Evolutionary conservation across 306 rosid species (phyloP).

Genomic region (Cyclanthera cordifolia): DNA sequence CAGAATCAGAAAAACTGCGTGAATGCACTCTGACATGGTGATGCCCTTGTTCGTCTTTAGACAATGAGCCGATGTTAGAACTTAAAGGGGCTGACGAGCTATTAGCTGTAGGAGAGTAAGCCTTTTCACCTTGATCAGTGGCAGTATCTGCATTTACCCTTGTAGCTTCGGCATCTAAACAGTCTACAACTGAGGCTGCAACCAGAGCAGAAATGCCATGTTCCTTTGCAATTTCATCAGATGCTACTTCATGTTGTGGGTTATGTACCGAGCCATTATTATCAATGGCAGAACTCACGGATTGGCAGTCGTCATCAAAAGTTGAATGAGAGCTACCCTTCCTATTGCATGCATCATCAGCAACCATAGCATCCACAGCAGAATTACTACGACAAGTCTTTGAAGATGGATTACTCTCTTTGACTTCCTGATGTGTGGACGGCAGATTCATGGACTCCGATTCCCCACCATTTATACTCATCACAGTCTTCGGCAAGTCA

Average conservation of each 20-base stretch:
- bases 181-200: slow-evolving; percentile 11
- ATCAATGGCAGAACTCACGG: slow-evolving; percentile 19
- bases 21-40: slow-evolving; percentile 25
- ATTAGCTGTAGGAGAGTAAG: background rate
- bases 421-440: slow-evolving; percentile 15
- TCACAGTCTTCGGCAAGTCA: slow-evolving; percentile 33
- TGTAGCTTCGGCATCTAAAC: background rate
- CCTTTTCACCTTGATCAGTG: background rate
- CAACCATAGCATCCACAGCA: slow-evolving; percentile 16
- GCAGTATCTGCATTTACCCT: background rate
- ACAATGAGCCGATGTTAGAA: background rate
- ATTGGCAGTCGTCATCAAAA: slow-evolving; percentile 25
- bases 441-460: slow-evolving; percentile 31
- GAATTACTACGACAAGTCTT: slow-evolving; percentile 8
- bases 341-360: slow-evolving; percentile 31
- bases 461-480: slow-evolving; percentile 25
- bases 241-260: slow-evolving; percentile 10
- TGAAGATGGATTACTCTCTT: slow-evolving; percentile 14
- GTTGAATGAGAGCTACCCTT: slow-evolving; percentile 22
- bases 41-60: slow-evolving; percentile 26
- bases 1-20: slow-evolving; percentile 41
- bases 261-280: slow-evolving; percentile 20
- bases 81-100: background rate
- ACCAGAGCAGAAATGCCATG: slow-evolving; percentile 21
- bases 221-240: slow-evolving; percentile 22